Evolutionary conservation across 345 rosid genomes (phyloP).

Genomic region (Syzygium oleosum): DNA sequence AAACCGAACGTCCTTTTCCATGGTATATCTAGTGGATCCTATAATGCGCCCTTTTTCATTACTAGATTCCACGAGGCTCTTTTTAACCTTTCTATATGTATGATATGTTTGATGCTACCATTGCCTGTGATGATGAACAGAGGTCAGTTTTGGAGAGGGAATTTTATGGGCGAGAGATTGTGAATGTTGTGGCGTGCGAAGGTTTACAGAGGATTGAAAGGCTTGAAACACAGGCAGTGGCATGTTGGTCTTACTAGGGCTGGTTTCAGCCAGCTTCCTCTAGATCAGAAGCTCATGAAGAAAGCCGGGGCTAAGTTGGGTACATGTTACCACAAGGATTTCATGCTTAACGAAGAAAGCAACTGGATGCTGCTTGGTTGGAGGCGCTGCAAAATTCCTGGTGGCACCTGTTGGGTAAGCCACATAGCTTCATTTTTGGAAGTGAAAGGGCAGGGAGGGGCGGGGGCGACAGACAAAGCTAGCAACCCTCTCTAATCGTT

Average conservation of each 20-base stretch:
- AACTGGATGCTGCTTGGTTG: conserved; percentile 83
- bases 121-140: conserved; percentile 34
- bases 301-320: conserved; percentile 20
- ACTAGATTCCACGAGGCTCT: conserved; percentile 73
- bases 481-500: too few relatives aligned
- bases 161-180: conserved; percentile 46
- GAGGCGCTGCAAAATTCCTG: conserved; percentile 66
- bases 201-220: conserved; percentile 65
- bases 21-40: conserved; percentile 33
- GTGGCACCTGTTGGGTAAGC: conserved; percentile 60
- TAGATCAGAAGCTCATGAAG: conserved; percentile 33
- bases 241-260: conserved; percentile 50
- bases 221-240: conserved; percentile 88
- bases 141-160: conserved; percentile 54
- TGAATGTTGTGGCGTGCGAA: conserved; percentile 71
- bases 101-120: conserved; percentile 52
- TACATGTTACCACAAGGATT: conserved; percentile 59
- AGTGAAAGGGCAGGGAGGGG: too few relatives aligned
- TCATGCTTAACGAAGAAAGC: conserved; percentile 47
- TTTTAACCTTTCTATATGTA: conserved; percentile 60
- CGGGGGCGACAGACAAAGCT: too few relatives aligned
- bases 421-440: conserved; percentile 9
- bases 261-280: conserved; percentile 9
- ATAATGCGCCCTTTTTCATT: conserved; percentile 65
- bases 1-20: conserved; percentile 52